Evolutionary conservation across 148 eudicot species (phyloP), one percentile per base, ranked within the genome.

Genomic region (Euryodendron excelsum): DNA sequence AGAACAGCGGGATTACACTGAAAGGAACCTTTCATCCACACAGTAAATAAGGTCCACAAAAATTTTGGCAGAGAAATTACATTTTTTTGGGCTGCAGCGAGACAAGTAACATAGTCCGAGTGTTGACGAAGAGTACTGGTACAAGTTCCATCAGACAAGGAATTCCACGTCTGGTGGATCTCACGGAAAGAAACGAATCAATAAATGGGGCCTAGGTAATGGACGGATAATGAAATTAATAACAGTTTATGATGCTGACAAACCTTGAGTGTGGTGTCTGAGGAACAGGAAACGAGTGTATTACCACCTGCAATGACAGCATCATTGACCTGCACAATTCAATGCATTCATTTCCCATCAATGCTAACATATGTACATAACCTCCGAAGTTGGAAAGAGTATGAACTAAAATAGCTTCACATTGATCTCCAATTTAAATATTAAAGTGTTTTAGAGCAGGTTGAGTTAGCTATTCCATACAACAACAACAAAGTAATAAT

Each of bases 241-340:
- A 78, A 60, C 41, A 60, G 37, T 13, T 28, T 9, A 47, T 50
- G 21, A 55, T 14, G 27, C 6, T 25, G 36, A 23, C 73, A 73
- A 77, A 96, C 99, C 97, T 96, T 96, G 68, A 96, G 86, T 8
- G 99, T 89, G 39, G 99, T 87, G 69, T 96, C 99, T 31, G 99
- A 96, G 76, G 99, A 96, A 80, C 99, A 96, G 15, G 99, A 96
- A 33, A 96, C 98, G 79, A 96, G 90, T 8, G 94, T 91, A 72
- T 85, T 89, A 79, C 87, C 91, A 73, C 98, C 98, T 50, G 87
- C 84, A 84, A 96, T 81, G 27, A 96, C 92, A 78, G 89, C 90
- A 84, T 91, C 99, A 87, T 96, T 96, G 62, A 96, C 99, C 99
- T 96, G 92, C 83, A 81, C 45, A 82, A 80, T 39, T 77, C 71